Conservation (phyloP, 192 early-diverging fungal species). For the Gaertneriomyces sp. region DNA sequence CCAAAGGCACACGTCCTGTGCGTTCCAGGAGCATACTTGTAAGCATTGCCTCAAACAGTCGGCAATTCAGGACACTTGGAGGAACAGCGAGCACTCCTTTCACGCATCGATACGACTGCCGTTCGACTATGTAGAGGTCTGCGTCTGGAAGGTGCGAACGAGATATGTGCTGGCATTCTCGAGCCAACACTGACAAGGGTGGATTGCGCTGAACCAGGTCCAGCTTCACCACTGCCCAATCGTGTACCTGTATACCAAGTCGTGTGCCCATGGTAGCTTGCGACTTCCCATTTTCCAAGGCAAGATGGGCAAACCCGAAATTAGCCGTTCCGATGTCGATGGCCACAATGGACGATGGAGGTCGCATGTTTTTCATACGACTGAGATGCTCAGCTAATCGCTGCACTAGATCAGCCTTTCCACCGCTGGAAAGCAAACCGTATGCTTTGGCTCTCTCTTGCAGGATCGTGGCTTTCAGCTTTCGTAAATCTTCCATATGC, state of each 20-base stretch:
- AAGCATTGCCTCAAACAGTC: slow-evolving; percentile 6
- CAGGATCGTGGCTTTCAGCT: too few relatives aligned
- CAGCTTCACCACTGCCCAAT: slow-evolving; percentile 3
- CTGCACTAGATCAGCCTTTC: too few relatives aligned
- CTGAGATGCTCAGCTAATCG: too few relatives aligned
- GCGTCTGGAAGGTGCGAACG: not conserved
- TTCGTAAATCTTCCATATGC: too few relatives aligned
- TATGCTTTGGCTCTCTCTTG: too few relatives aligned
- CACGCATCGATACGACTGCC: slow-evolving; percentile 2
- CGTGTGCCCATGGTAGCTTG: not conserved
- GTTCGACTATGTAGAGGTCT: slow-evolving; percentile 3
- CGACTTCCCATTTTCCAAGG: not conserved
- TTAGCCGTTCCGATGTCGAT: slow-evolving; percentile 1
- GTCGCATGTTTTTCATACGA: too few relatives aligned
- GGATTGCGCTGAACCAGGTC: not conserved
- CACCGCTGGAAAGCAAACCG: too few relatives aligned
- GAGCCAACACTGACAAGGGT: not conserved
- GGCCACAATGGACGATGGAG: slow-evolving; percentile 1
- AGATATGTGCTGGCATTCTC: not conserved
- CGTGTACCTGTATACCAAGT: not conserved
- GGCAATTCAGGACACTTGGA: not conserved
- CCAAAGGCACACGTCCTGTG: not conserved
- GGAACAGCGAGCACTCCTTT: not conserved
- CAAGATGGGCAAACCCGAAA: slow-evolving; percentile 1
- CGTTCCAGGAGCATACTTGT: not conserved